phyloP scores from a whole-genome alignment of 495 filamentous ascomycete species.

The Lichina pygmaea region DNA sequence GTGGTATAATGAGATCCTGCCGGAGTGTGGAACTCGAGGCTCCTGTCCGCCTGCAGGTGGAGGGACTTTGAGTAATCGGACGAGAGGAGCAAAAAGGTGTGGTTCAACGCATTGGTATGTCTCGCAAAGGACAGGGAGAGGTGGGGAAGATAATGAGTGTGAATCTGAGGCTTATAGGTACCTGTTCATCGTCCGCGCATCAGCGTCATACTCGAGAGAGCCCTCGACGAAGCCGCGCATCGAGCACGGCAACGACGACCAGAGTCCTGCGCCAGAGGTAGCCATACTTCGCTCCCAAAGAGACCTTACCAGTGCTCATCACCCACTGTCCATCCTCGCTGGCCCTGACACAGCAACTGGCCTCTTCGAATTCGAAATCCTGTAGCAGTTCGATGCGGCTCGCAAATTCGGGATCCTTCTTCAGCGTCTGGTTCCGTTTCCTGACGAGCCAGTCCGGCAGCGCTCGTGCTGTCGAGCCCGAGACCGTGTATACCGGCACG shows the following conservation, averaged over 20 bases:
- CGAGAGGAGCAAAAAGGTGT: conserved; percentile 77
- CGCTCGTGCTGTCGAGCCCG: conserved; percentile 69
- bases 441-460: conserved; percentile 88
- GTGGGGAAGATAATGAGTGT: conserved; percentile 81
- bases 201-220: too few relatives aligned
- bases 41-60: conserved; percentile 77
- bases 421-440: conserved; percentile 75
- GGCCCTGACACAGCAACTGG: conserved; percentile 71
- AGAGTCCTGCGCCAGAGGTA: neutral
- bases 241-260: too few relatives aligned
- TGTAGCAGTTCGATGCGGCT: conserved; percentile 88
- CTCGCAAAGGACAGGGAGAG: conserved; percentile 77
- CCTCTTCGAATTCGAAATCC: conserved; percentile 96
- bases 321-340: conserved; percentile 97
- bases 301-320: conserved; percentile 63
- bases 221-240: too few relatives aligned
- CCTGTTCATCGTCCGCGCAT: conserved; percentile 13
- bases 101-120: conserved; percentile 82
- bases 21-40: conserved; percentile 82
- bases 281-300: neutral
- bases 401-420: conserved; percentile 75
- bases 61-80: conserved; percentile 85
- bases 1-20: conserved; percentile 68
- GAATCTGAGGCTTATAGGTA: conserved; percentile 89
- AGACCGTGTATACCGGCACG: conserved; percentile 88